These are phyloP conservation scores for Haplographium delicatum DNA, from an alignment of 495 filamentous ascomycete genomes.

Conservation along the genomic window DNA sequence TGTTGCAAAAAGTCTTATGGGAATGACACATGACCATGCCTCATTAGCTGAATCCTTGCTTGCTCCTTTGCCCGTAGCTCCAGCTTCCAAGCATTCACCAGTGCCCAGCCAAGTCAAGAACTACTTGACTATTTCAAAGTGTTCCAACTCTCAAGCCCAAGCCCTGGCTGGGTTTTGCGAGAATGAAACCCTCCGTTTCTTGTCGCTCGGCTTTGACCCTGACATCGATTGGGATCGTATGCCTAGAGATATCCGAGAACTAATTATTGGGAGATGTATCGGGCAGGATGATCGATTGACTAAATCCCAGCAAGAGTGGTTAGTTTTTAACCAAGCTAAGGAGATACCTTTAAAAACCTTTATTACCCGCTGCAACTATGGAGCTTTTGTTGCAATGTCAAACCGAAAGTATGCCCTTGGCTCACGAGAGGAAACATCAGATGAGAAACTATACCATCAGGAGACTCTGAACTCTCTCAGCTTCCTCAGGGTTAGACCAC, in stretches of 20 bases:
- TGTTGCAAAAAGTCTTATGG: slow-evolving; percentile 42
- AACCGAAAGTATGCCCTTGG: slow-evolving; percentile 21
- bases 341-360: not conserved
- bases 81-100: not conserved
- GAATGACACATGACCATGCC: slow-evolving; percentile 46
- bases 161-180: slow-evolving; percentile 6
- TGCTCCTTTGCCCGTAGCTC: slow-evolving; percentile 29
- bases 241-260: not conserved
- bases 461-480: not conserved
- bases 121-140: not conserved
- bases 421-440: not conserved
- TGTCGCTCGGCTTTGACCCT: slow-evolving; percentile 3
- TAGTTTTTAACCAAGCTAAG: not conserved
- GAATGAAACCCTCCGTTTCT: not conserved
- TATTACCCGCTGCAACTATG: slow-evolving; percentile 15
- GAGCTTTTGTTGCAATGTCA: slow-evolving; percentile 15
- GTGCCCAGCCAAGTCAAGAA: slow-evolving; percentile 8
- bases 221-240: slow-evolving; percentile 7
- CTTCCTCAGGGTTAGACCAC: not conserved
- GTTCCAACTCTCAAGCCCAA: not conserved
- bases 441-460: slow-evolving; percentile 1
- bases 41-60: slow-evolving; percentile 43
- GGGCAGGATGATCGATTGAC: slow-evolving; percentile 2
- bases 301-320: not conserved
- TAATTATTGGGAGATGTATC: too few relatives aligned